Conservation (phyloP, 805 yeast genomes). For the Starmerella sp. region DNA sequence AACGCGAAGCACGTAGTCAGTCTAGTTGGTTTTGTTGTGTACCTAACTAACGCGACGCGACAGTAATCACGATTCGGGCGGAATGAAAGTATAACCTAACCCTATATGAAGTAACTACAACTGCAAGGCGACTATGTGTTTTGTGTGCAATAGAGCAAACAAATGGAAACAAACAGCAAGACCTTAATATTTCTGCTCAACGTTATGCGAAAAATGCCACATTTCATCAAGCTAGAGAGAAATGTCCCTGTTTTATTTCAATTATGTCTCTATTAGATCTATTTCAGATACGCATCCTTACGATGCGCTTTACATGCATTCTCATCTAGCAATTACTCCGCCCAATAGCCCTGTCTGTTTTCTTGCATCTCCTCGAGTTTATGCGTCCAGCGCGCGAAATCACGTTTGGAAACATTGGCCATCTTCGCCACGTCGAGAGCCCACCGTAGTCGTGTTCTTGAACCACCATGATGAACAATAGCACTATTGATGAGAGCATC, state of each 20-base stretch:
- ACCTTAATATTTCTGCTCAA: too few species aligned
- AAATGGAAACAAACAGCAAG: too few species aligned
- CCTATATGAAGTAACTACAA: neutral
- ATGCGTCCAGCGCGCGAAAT: constrained; percentile 22
- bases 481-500: constrained; percentile 23
- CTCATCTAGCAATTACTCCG: neutral
- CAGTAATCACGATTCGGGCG: too few species aligned
- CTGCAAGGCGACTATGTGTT: too few species aligned
- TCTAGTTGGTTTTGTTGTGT: too few species aligned
- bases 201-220: too few species aligned
- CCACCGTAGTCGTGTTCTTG: constrained; percentile 25
- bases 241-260: too few species aligned
- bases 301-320: too few species aligned
- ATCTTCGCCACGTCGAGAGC: constrained; percentile 24
- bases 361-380: constrained; percentile 22
- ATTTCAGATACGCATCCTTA: too few species aligned
- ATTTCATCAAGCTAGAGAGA: too few species aligned
- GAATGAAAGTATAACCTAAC: neutral
- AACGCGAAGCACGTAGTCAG: neutral
- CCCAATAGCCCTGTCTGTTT: neutral
- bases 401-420: constrained; percentile 19
- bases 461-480: constrained; percentile 19
- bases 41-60: neutral
- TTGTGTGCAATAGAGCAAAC: too few species aligned
- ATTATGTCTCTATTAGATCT: too few species aligned